phyloP scores from a whole-genome alignment of 164 flowering plant genomes.

The Liriodendron chinense region DNA sequence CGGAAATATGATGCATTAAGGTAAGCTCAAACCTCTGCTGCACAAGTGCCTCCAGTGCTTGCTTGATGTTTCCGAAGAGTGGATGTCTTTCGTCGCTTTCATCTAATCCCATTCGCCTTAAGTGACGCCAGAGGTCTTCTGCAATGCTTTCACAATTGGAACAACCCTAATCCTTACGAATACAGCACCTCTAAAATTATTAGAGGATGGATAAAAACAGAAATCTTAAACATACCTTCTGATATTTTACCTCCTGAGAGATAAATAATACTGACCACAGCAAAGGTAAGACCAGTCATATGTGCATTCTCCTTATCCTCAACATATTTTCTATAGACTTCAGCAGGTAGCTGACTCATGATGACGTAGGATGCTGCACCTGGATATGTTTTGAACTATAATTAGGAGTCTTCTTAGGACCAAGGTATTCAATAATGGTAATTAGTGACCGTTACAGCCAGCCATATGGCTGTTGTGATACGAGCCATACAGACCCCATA shows the following conservation, averaged over 20 bases:
- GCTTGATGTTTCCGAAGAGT: slow-evolving; percentile 65
- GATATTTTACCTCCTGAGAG: slow-evolving; percentile 83
- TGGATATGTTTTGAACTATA: slow-evolving; percentile 22
- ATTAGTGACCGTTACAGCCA: no score
- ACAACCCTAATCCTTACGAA: background rate
- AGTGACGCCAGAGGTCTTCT: slow-evolving; percentile 81
- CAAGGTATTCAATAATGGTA: no score
- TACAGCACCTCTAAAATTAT: background rate
- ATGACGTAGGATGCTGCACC: slow-evolving; percentile 69
- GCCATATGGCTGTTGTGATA: no score
- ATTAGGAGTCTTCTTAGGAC: no score
- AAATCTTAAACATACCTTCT: slow-evolving; percentile 55
- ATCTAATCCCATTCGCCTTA: slow-evolving; percentile 62
- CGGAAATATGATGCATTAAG: no score
- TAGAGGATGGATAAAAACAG: background rate
- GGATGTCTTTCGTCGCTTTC: slow-evolving; percentile 76
- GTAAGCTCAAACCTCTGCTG: slow-evolving; percentile 64
- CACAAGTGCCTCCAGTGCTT: slow-evolving; percentile 71
- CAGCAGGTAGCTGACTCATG: slow-evolving; percentile 64
- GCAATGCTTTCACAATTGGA: slow-evolving; percentile 12
- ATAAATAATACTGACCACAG: slow-evolving; percentile 59
- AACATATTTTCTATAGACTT: slow-evolving; percentile 61
- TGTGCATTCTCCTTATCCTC: slow-evolving; percentile 58
- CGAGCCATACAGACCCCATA: no score
- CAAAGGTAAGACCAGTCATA: slow-evolving; percentile 72